These are phyloP conservation scores for Rhamnella rubrinervis DNA, from an alignment of 331 rosid genomes.

Conservation along the genomic window DNA sequence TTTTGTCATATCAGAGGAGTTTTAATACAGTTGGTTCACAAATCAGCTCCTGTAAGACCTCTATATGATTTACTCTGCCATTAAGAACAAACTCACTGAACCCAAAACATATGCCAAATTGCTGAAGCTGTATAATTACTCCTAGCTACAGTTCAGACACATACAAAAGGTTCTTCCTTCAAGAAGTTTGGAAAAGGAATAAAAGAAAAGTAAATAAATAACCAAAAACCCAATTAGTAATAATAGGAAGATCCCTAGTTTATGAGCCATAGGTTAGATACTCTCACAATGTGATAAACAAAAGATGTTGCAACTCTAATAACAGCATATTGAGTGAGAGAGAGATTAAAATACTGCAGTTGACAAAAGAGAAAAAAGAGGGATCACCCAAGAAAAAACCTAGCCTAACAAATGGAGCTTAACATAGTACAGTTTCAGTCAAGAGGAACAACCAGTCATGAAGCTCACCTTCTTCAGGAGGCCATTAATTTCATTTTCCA, in stretches of 20 bases:
- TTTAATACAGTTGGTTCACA: no score
- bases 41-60: no score
- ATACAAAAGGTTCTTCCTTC: neutral
- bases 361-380: neutral
- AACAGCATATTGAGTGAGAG: neutral
- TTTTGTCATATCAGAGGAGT: no score
- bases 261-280: neutral
- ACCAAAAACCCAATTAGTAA: neutral
- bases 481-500: constrained; percentile 62
- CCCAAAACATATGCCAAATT: no score
- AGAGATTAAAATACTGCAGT: neutral
- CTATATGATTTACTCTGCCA: no score
- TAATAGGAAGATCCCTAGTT: neutral
- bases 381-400: neutral
- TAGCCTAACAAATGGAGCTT: neutral
- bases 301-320: constrained; percentile 8
- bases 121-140: neutral
- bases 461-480: constrained; percentile 76
- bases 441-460: constrained; percentile 37
- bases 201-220: neutral
- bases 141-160: neutral
- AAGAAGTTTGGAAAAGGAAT: neutral
- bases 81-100: no score
- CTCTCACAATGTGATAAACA: neutral
- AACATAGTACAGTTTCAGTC: neutral